Percentiles rank a stretch among this genome's conserved stretches.
Conservation (phyloP, 2,329 filamentous ascomycete genomes). For the Cordyceps militaris region DNA sequence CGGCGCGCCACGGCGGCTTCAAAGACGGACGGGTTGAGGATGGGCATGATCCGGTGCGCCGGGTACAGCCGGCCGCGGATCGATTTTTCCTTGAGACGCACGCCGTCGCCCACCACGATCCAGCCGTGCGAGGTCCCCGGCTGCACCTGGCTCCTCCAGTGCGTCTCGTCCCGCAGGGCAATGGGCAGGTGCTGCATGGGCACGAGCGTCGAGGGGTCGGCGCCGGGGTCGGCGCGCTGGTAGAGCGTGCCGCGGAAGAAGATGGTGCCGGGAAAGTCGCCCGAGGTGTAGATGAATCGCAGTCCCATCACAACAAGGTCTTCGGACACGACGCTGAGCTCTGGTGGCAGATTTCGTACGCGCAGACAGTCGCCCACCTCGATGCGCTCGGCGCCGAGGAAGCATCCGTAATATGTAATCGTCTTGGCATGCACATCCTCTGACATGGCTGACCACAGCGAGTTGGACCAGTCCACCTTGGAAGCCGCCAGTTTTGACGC, state of each 20-base stretch:
- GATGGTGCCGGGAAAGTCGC: conserved; percentile 28
- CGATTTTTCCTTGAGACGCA: conserved; percentile 39
- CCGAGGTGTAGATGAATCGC: conserved; percentile 32
- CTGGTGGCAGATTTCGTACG: conserved; percentile 33
- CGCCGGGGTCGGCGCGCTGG: conserved; percentile 25
- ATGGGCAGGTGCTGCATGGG: conserved; percentile 34
- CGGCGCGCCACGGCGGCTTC: conserved; percentile 31
- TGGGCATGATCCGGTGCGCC: conserved; percentile 43
- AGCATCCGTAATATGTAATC: conserved; percentile 38
- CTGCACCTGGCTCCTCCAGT: conserved; percentile 32
- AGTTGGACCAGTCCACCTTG: conserved; percentile 42
- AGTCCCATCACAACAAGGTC: conserved; percentile 30
- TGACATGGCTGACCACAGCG: conserved; percentile 36
- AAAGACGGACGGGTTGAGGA: conserved; percentile 37
- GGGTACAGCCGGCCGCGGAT: conserved; percentile 54
- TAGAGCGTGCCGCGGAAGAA: conserved; percentile 37
- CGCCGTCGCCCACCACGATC: conserved; percentile 37
- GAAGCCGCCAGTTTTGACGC: conserved; percentile 45
- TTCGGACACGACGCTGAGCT: conserved; percentile 27
- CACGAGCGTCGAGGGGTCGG: conserved; percentile 22
- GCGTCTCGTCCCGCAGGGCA: conserved; percentile 33
- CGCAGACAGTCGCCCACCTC: conserved; percentile 43
- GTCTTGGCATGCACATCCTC: conserved; percentile 27
- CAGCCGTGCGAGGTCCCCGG: conserved; percentile 30
- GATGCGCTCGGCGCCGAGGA: conserved; percentile 45